Evolutionary conservation across 495 filamentous ascomycete genomes (phyloP).

Genomic region (Viridothelium virens): DNA sequence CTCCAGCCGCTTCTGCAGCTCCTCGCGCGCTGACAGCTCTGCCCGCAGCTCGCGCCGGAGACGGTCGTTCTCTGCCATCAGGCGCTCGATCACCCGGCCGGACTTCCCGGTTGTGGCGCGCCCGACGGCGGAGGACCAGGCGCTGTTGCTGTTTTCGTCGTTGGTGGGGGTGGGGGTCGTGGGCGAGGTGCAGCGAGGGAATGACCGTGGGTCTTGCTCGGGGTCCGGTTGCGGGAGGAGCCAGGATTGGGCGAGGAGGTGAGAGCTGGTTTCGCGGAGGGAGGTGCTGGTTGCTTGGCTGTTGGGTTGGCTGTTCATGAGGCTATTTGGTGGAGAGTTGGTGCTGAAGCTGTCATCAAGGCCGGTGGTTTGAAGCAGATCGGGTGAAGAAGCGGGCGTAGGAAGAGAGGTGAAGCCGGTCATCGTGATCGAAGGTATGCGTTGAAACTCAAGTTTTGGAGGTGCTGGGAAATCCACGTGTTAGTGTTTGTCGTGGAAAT

Average conservation of each 20-base stretch:
- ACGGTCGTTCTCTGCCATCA: slow-evolving; percentile 83
- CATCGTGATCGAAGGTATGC: slow-evolving; percentile 16
- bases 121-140: slow-evolving; percentile 69
- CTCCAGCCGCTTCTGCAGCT: slow-evolving; percentile 49
- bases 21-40: slow-evolving; percentile 48
- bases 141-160: slow-evolving; percentile 16
- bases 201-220: slow-evolving; percentile 5
- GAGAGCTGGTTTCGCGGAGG: background rate
- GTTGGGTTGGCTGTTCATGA: slow-evolving; percentile 13
- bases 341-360: slow-evolving; percentile 6
- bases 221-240: slow-evolving; percentile 13
- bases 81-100: slow-evolving; percentile 81
- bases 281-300: slow-evolving; percentile 17
- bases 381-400: background rate
- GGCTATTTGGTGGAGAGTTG: slow-evolving; percentile 8
- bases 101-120: slow-evolving; percentile 79
- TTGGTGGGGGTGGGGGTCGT: slow-evolving; percentile 3
- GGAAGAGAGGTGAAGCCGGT: slow-evolving; percentile 14
- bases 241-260: background rate
- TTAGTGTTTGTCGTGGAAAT: background rate
- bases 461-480: background rate
- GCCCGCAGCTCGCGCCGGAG: slow-evolving; percentile 72
- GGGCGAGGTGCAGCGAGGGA: background rate
- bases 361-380: slow-evolving; percentile 6
- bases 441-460: slow-evolving; percentile 3